Evolutionary conservation across 108 stramenopile genomes (phyloP), one percentile per base, ranked within the genome.

Genomic region (Nitzschia palea): DNA sequence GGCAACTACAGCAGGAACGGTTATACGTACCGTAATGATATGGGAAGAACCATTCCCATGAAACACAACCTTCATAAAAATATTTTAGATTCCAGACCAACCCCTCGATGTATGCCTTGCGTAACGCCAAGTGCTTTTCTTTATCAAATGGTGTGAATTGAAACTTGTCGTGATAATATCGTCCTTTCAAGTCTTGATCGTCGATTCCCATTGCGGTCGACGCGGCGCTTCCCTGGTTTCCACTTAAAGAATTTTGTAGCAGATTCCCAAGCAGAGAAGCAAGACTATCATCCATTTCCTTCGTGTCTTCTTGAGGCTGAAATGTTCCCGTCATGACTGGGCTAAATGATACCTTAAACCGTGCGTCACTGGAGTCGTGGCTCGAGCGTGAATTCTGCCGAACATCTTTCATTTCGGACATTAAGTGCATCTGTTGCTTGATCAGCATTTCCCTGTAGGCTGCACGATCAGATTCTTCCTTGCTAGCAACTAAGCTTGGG

Each of bases 11-110:
- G n/a, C n/a, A n/a, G 42, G 22, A 44, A 28, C 4, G 36, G 81
- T 48, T 48, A 20, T 59, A 34, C 29, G 81, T 84, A 52, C 90
- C 96, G 62, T 99, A 98, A 31, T 96, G 89, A 76, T 97, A 97
- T 0, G 99, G 99, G 80, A 94, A 99, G 79, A 85, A 99, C 98
- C 98, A 99, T 40, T 95, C 93, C 99, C 99, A 99, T 20, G 89
- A 93, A 34, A 73, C 80, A 56, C 91, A 92, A 26, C 98, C 98
- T 67, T 90, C 77, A 66, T 77, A 71, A 74, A 97, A 97, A 69
- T 99, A 99, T 63, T 89, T 83, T n/a, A 98, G 70, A 65, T 82
- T 93, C 99, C 99, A 99, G 40, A 94, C 90, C 32, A 99, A 62
- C 0, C 97, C 98, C 77, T 95, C 90, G 27, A 97, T 77, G 77